Conservation (phyloP, 2,329 filamentous ascomycete genomes). For the Monilinia vaccinii-corymbosi region DNA sequence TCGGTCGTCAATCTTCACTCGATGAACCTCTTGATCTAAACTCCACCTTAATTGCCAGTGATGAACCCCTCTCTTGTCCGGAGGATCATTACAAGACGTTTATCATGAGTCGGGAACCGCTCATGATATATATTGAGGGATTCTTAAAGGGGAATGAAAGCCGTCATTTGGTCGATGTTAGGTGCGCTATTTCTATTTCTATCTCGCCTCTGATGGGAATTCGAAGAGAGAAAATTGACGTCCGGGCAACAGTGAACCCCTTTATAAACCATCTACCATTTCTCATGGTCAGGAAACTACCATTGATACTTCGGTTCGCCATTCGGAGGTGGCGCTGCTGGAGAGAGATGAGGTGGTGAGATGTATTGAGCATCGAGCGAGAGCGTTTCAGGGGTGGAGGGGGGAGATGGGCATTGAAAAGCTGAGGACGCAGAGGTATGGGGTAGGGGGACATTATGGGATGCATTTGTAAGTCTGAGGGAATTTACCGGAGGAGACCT, state of each 20-base stretch:
- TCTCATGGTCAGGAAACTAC: constrained; percentile 39
- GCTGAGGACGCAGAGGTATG: constrained; percentile 52
- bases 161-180: constrained; percentile 41
- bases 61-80: constrained; percentile 24
- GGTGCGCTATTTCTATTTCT: constrained; percentile 39
- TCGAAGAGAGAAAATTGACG: not conserved
- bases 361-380: constrained; percentile 49
- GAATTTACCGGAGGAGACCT: no score
- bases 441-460: constrained; percentile 48
- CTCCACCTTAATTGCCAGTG: constrained; percentile 25
- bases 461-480: constrained; percentile 7
- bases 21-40: constrained; percentile 16
- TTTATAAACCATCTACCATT: constrained; percentile 45
- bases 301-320: constrained; percentile 40
- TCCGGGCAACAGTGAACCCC: constrained; percentile 32
- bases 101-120: constrained; percentile 42
- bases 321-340: constrained; percentile 42
- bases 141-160: constrained; percentile 42
- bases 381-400: constrained; percentile 51
- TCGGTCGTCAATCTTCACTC: constrained; percentile 6
- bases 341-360: constrained; percentile 40
- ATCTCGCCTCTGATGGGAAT: not conserved
- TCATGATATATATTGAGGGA: constrained; percentile 49
- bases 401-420: constrained; percentile 49
- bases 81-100: constrained; percentile 31